phyloP scores from a whole-genome alignment of 148 eudicot species.

The Rhododendron molle region DNA sequence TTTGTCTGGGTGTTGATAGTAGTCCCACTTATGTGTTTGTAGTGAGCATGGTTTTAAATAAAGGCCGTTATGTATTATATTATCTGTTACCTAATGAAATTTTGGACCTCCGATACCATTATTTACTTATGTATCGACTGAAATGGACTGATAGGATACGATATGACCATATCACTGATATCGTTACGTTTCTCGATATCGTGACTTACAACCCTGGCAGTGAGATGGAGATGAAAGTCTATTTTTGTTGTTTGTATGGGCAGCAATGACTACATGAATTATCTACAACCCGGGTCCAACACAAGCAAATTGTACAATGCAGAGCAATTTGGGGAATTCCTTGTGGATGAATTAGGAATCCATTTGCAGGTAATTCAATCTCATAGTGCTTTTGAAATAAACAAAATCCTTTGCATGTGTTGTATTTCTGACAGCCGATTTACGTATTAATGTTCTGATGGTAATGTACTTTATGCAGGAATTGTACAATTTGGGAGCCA shows the following conservation, averaged over 20 bases:
- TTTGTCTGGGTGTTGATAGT: too few species aligned
- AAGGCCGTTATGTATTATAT: too few species aligned
- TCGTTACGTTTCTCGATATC: too few species aligned
- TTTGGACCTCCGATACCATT: too few species aligned
- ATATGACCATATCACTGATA: too few species aligned
- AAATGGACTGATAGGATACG: too few species aligned
- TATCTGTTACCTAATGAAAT: too few species aligned
- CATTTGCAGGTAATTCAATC: neutral
- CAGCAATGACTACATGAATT: constrained; percentile 15
- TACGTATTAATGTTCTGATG: neutral
- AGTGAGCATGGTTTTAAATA: too few species aligned
- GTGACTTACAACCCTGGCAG: too few species aligned
- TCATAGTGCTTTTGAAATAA: neutral
- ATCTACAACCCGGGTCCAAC: constrained; percentile 3
- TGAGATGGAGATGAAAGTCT: neutral
- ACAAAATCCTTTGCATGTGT: neutral
- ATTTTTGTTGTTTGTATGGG: constrained; percentile 16
- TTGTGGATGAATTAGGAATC: constrained; percentile 6
- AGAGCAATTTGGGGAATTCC: constrained; percentile 10
- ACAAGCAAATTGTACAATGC: constrained; percentile 2
- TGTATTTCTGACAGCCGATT: neutral
- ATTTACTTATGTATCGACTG: too few species aligned
- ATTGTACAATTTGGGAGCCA: constrained; percentile 13
- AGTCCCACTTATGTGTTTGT: too few species aligned
- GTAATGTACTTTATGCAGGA: constrained; percentile 4